These are phyloP conservation scores for Ceratocystiopsis sp. DNA, from an alignment of 2,329 filamentous ascomycete genomes.

Conservation along the genomic window DNA sequence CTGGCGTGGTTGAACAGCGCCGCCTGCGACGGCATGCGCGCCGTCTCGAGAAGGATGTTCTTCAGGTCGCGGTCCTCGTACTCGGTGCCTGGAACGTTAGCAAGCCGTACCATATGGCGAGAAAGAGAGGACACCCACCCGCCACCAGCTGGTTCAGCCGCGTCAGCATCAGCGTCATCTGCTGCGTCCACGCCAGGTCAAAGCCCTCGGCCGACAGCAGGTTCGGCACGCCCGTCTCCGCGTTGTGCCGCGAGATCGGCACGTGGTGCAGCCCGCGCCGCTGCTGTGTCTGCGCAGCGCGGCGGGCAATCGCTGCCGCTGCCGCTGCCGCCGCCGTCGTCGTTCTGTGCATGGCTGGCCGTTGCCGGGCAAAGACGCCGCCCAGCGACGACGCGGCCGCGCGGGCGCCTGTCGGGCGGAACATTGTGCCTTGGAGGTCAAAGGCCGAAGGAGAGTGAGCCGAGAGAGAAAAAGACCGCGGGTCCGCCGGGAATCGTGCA, in stretches of 20 bases:
- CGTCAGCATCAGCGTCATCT: conserved; percentile 57
- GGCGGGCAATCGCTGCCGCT: not conserved
- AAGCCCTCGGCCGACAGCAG: conserved; percentile 55
- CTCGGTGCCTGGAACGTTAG: conserved; percentile 45
- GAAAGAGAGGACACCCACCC: conserved; percentile 34
- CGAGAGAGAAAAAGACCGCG: not conserved
- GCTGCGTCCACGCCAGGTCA: conserved; percentile 63
- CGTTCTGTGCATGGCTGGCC: too few species aligned
- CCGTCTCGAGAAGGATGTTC: conserved; percentile 54
- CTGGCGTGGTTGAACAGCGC: conserved; percentile 89
- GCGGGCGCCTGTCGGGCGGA: conserved; percentile 31
- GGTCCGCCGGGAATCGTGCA: too few species aligned
- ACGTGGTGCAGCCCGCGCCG: conserved; percentile 21
- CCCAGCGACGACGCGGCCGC: conserved; percentile 16
- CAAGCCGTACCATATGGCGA: too few species aligned
- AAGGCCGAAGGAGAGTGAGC: not conserved
- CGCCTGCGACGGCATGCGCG: conserved; percentile 62
- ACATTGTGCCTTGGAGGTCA: conserved; percentile 21
- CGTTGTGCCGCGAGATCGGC: conserved; percentile 19
- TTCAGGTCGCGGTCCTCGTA: conserved; percentile 40
- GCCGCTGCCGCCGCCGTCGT: not conserved
- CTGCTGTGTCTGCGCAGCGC: conserved; percentile 11
- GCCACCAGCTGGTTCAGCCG: conserved; percentile 59
- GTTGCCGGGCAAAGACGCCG: too few species aligned
- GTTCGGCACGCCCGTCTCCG: conserved; percentile 23